Conservation (phyloP, 2,329 filamentous ascomycete genomes). For the Epichloe gansuensis region DNA sequence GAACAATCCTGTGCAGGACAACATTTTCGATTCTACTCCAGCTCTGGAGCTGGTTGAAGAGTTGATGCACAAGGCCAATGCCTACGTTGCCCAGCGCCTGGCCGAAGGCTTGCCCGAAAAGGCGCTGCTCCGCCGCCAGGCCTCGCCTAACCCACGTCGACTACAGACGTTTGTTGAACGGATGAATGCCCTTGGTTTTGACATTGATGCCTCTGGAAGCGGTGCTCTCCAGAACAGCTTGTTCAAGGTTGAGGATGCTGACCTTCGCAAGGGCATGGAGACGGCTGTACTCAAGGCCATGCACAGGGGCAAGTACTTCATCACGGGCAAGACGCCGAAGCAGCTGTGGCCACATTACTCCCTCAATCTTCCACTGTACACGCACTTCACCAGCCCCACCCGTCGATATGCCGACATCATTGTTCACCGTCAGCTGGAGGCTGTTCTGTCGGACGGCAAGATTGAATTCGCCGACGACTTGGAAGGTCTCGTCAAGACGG, state of each 20-base stretch:
- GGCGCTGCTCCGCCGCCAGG: slow-evolving; percentile 80
- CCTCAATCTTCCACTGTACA: slow-evolving; percentile 86
- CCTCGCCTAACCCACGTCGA: slow-evolving; percentile 73
- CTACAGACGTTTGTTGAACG: slow-evolving; percentile 84
- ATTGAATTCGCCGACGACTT: slow-evolving; percentile 82
- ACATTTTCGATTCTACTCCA: slow-evolving; percentile 83
- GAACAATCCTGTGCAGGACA: slow-evolving; percentile 92
- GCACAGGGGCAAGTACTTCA: slow-evolving; percentile 91
- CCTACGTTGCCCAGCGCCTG: slow-evolving; percentile 77
- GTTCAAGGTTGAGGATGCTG: slow-evolving; percentile 80
- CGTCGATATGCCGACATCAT: slow-evolving; percentile 90
- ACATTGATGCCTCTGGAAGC: slow-evolving; percentile 81
- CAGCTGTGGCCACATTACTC: slow-evolving; percentile 80
- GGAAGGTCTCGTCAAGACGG: slow-evolving; percentile 79
- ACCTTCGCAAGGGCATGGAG: slow-evolving; percentile 95
- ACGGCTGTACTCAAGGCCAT: slow-evolving; percentile 89
- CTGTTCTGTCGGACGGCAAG: slow-evolving; percentile 67
- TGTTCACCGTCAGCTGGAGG: slow-evolving; percentile 88
- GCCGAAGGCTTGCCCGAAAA: slow-evolving; percentile 73
- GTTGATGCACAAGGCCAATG: slow-evolving; percentile 85
- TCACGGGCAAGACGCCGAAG: slow-evolving; percentile 66
- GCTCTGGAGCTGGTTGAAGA: slow-evolving; percentile 93
- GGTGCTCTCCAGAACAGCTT: slow-evolving; percentile 87
- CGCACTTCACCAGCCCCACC: slow-evolving; percentile 92
- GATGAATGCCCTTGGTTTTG: slow-evolving; percentile 83